Base-by-base conservation (phyloP, 2,329 filamentous ascomycete species). In the Nothomitra cinnamomea region DNA sequence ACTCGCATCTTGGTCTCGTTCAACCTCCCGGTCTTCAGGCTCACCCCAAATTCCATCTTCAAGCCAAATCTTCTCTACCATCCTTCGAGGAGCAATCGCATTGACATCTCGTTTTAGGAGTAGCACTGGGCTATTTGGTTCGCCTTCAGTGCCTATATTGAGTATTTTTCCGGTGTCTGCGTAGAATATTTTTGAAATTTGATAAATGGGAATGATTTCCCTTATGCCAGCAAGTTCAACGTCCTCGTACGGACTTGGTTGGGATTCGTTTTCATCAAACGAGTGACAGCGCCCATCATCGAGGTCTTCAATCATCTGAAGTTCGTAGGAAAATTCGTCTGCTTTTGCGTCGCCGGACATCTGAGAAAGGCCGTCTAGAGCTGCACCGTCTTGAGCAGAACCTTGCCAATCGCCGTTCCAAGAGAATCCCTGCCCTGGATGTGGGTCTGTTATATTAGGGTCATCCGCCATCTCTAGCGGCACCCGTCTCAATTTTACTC, bases 121-220 rank as follows among this genome's bases (percentile, higher is more conserved):
- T 1, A 92, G 69, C 1, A 90, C 79, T 0, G 86, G 84, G 55
- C 80, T 86, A 61, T 83, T 87, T 2, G 76, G 76, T 59, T 83
- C 81, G 13, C 75, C 78, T 22, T 83, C 78, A 1, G 69, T 74
- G 13, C 82, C 82, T 54, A 95, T 88, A 57, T 94, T 94, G 24
- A 95, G 72, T 8, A 95, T 86, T 60, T 86, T 86, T 17, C 88
- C 88, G 0, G 87, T 94, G 59, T 94, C 86, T 1, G 88, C 87
- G 62, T 95, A 95, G 67, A 95, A 94, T 32, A 95, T 87, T 63
- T 94, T 95, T 4, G 87, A 85, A 3, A 95, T 77, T 61, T 86
- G 77, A 61, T 86, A 80, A 19, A 86, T 77, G 1, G 83, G 83
- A 15, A 87, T 68, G 38, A 78, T 71, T 58, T 85, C 80, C 48